Base-by-base conservation (phyloP, 257 asterid species). In the Gentiana straminea region DNA sequence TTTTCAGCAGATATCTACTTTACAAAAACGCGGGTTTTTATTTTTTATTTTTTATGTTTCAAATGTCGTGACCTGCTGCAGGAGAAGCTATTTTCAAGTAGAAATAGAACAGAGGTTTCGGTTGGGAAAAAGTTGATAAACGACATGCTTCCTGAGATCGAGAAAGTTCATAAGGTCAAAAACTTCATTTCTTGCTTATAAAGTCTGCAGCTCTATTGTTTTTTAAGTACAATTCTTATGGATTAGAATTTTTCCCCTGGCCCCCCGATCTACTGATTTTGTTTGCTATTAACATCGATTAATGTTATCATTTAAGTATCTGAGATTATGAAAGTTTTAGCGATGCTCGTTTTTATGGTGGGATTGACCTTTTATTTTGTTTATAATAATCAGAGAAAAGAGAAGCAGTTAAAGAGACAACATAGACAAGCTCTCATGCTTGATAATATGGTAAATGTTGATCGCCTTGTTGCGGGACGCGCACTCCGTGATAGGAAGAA, bases 391-490 rank as follows among this genome's bases (percentile, higher is more conserved):
- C 96, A 91, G 99, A 81, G 80, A 64, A 88, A 77, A 81, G 99
- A 92, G 77, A 92, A 69, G 74, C 67, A 75, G 70, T 57, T 92
- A 68, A 88, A 82, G 83, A 90, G 86, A 67, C 98, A 90, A 55
- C 98, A 90, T 58, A 82, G 98, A 65, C 86, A 90, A 69, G 95
- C 96, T 48, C 91, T 90, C 65, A 74, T 90, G 91, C 96, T 90
- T 56, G 91, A 90, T 63, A 77, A 64, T 73, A 78, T 86, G 86
- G 67, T 90, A 55, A 64, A 80, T 63, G 61, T 84, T 65, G 95
- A 90, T 59, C 95, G 89, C 38, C 70, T 90, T 64, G 77, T 75
- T 64, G 69, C 71, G 47, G 96, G 98, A 8, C 91, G 96, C 56
- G 77, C 96, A 67, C 94, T 87, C 41, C 98, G 96, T 62, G 94